Percentiles rank a stretch among this genome's conserved stretches.
Evolutionary conservation across 768 basidiomycete species (phyloP).

Genomic region (Tylopilus balloui): DNA sequence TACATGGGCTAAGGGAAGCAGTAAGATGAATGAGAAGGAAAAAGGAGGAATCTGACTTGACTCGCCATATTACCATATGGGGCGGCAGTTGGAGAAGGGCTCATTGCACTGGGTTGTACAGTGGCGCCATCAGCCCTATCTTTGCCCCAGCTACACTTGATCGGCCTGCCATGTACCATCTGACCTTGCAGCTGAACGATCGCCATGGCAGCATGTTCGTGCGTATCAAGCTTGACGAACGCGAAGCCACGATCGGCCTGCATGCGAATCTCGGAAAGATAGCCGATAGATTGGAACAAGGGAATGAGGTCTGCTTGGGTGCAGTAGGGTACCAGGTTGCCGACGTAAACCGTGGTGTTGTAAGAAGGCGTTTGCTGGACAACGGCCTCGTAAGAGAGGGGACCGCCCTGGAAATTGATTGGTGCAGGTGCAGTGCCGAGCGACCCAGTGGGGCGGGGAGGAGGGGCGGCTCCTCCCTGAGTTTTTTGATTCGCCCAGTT

Average conservation of each 20-base stretch:
- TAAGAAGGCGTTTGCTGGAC: constrained; percentile 89
- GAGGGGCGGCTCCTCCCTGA: constrained; percentile 49
- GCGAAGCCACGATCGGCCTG: constrained; percentile 98
- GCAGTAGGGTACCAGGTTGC: constrained; percentile 95
- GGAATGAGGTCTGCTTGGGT: constrained; percentile 98
- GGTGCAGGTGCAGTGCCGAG: constrained; percentile 74
- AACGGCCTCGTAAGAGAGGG: constrained; percentile 89
- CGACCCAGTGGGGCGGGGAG: constrained; percentile 40
- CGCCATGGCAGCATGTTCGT: constrained; percentile 97
- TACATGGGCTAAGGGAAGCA: constrained; percentile 68
- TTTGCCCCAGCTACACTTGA: constrained; percentile 99
- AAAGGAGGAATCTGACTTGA: neutral
- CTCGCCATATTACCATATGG: constrained; percentile 79
- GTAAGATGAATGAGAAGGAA: neutral
- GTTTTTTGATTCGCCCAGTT: constrained; percentile 99
- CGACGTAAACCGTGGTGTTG: constrained; percentile 97
- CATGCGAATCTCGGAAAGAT: constrained; percentile 98
- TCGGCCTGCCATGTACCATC: constrained; percentile 94
- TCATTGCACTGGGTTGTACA: constrained; percentile 48
- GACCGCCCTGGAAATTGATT: constrained; percentile 86
- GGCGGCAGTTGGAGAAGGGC: constrained; percentile 55
- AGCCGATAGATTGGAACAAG: constrained; percentile 97
- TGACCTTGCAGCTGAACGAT: constrained; percentile 96
- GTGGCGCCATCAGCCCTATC: constrained; percentile 76
- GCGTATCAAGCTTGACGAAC: constrained; percentile 97